phyloP scores from a whole-genome alignment of 352 stramenopile genomes.

The Phytophthora podocarpi region DNA sequence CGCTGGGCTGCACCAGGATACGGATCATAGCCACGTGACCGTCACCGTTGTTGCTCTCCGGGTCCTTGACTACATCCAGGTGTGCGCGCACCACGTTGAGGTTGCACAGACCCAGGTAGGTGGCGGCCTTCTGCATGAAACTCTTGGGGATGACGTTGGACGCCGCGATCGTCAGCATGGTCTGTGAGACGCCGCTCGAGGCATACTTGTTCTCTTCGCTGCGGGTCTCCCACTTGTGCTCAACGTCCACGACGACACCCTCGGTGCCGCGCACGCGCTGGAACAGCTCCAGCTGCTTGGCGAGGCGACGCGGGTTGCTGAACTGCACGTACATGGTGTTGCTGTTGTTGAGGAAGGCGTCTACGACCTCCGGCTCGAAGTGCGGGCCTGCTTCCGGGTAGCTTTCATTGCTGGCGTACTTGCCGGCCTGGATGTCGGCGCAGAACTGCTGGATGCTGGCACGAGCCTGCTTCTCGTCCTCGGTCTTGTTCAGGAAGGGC shows the following conservation, averaged over 20 bases:
- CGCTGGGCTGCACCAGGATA: constrained; percentile 77
- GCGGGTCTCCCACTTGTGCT: constrained; percentile 83
- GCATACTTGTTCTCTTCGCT: constrained; percentile 85
- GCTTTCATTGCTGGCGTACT: constrained; percentile 55
- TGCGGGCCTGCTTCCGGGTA: constrained; percentile 62
- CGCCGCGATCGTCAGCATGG: constrained; percentile 85
- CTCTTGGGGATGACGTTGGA: constrained; percentile 87
- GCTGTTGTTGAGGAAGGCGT: constrained; percentile 67
- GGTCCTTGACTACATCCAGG: constrained; percentile 94
- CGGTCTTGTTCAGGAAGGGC: constrained; percentile 65
- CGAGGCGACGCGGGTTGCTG: constrained; percentile 76
- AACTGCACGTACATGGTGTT: constrained; percentile 88
- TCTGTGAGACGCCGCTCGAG: constrained; percentile 56
- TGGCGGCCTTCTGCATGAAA: constrained; percentile 81
- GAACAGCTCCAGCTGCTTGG: constrained; percentile 75
- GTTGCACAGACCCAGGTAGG: constrained; percentile 92
- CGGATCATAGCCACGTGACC: constrained; percentile 80
- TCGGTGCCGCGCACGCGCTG: constrained; percentile 71
- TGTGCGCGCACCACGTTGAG: constrained; percentile 95
- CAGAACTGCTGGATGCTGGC: constrained; percentile 69
- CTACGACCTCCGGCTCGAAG: constrained; percentile 67
- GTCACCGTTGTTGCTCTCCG: constrained; percentile 51
- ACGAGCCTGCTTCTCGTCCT: constrained; percentile 61
- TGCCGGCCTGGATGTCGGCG: constrained; percentile 75
- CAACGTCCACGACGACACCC: constrained; percentile 76